Conservation (phyloP, 2,329 filamentous ascomycete species). For the Paracorniculantispora psalliotae region DNA sequence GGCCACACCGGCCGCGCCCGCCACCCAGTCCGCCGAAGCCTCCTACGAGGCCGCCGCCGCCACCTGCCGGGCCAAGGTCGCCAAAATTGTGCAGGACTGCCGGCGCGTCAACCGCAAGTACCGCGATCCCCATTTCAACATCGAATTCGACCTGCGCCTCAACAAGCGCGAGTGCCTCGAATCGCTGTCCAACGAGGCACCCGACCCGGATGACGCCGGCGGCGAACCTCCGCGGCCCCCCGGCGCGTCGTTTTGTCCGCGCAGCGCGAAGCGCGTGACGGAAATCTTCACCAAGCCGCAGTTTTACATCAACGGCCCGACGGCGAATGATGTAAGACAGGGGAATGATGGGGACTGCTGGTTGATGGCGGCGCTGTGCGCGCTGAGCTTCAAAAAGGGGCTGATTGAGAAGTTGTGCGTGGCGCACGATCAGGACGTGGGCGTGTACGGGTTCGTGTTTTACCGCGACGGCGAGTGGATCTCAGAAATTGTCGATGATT, state of each 20-base stretch:
- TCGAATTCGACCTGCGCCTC: conserved; percentile 69
- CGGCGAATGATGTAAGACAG: conserved; percentile 73
- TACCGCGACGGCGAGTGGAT: conserved; percentile 73
- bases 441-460: conserved; percentile 84
- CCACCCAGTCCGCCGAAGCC: conserved; percentile 30
- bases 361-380: conserved; percentile 76
- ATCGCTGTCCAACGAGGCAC: conserved; percentile 34
- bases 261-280: conserved; percentile 61
- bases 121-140: conserved; percentile 79
- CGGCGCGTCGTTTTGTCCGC: conserved; percentile 34
- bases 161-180: conserved; percentile 46
- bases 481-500: conserved; percentile 54
- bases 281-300: conserved; percentile 73
- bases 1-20: conserved; percentile 47
- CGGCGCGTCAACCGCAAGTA: conserved; percentile 79
- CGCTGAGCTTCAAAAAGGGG: conserved; percentile 66
- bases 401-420: conserved; percentile 72
- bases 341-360: conserved; percentile 79
- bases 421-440: conserved; percentile 64
- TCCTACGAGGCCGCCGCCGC: conserved; percentile 70
- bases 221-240: conserved; percentile 14
- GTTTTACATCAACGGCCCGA: conserved; percentile 74
- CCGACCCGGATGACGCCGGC: conserved; percentile 8
- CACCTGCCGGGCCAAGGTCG: conserved; percentile 61
- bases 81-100: conserved; percentile 61